These are phyloP conservation scores for Fragilariopsis cylindrus DNA, from an alignment of 108 stramenopile genomes.

Conservation along the genomic window DNA sequence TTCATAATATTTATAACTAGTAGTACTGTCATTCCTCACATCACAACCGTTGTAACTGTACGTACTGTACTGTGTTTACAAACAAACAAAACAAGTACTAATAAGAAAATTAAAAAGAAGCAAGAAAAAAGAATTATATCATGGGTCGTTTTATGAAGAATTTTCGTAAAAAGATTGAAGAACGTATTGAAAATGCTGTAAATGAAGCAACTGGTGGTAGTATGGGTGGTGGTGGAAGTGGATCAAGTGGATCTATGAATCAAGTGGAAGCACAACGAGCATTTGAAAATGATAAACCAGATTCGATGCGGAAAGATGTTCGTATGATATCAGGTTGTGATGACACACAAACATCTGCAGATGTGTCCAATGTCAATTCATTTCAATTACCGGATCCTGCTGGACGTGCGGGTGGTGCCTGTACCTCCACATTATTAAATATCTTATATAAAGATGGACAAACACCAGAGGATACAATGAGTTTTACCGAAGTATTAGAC, in stretches of 20 bases:
- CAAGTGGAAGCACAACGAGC: conserved; percentile 9
- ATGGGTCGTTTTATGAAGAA: no score
- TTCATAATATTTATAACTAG: no score
- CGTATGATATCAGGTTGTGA: conserved; percentile 47
- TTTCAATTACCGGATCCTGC: conserved; percentile 83
- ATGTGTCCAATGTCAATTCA: conserved; percentile 36
- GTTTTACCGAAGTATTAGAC: conserved; percentile 70
- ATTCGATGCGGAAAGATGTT: conserved; percentile 18
- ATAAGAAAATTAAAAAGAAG: no score
- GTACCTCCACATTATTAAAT: conserved; percentile 81
- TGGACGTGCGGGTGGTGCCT: conserved; percentile 83
- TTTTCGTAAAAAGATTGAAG: no score
- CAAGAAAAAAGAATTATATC: no score
- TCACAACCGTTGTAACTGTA: no score
- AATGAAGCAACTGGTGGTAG: no score
- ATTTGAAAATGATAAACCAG: conserved; percentile 29
- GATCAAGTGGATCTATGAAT: neutral
- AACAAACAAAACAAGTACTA: no score
- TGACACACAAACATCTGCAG: conserved; percentile 75
- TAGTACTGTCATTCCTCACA: no score
- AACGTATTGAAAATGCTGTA: no score
- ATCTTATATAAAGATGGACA: conserved; percentile 60
- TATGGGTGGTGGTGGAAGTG: no score
- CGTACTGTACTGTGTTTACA: no score
- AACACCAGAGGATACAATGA: conserved; percentile 40